These are phyloP conservation scores for Fusarium camptoceras DNA, from an alignment of 2,329 filamentous ascomycete genomes.

Conservation along the genomic window DNA sequence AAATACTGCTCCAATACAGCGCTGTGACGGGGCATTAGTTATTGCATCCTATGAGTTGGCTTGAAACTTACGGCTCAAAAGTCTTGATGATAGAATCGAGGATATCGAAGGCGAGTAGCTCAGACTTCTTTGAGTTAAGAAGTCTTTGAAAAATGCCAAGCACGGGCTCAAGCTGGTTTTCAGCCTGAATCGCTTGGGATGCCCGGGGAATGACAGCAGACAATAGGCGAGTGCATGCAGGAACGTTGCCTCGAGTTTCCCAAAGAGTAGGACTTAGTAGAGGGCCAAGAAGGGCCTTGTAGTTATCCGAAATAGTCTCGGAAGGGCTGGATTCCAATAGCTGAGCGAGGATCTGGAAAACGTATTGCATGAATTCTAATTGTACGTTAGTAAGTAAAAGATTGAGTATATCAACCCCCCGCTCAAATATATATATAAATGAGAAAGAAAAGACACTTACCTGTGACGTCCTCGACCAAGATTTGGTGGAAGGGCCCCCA, in stretches of 20 bases:
- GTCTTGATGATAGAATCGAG: constrained; percentile 82
- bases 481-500: constrained; percentile 87
- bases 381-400: constrained; percentile 46
- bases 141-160: constrained; percentile 97
- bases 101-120: constrained; percentile 88
- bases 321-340: constrained; percentile 87
- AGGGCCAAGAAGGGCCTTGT: constrained; percentile 80
- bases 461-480: constrained; percentile 83
- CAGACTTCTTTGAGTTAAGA: constrained; percentile 82
- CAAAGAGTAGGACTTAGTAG: constrained; percentile 86
- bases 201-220: constrained; percentile 85
- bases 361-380: constrained; percentile 91
- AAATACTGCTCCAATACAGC: constrained; percentile 80
- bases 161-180: constrained; percentile 86
- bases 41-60: not conserved
- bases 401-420: not conserved
- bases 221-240: constrained; percentile 86
- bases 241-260: constrained; percentile 93
- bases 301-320: constrained; percentile 82
- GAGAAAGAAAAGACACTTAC: too few relatives aligned
- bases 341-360: constrained; percentile 94
- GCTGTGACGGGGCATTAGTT: constrained; percentile 56
- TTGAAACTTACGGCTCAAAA: constrained; percentile 73
- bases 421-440: too few relatives aligned
- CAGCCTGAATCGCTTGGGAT: constrained; percentile 76